These are phyloP conservation scores for Chlorokybus atmophyticus DNA, from an alignment of 139 green algal species.

Conservation along the genomic window DNA sequence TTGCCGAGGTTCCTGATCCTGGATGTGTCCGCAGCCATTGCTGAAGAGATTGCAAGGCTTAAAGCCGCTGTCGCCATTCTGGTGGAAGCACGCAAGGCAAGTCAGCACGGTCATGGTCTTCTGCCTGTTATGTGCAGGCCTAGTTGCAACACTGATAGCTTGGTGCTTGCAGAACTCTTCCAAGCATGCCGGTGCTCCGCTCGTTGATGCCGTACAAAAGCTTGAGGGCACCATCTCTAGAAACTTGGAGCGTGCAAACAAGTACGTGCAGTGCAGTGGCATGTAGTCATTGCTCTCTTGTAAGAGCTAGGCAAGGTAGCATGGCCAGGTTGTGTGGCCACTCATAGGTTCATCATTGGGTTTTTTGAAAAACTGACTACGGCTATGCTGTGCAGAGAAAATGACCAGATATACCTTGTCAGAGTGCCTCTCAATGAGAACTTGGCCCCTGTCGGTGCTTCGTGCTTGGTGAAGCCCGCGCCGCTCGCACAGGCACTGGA, in stretches of 20 bases:
- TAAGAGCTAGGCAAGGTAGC: too few species aligned
- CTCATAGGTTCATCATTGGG: too few species aligned
- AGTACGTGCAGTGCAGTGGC: conserved; percentile 4
- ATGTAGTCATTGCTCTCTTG: too few species aligned
- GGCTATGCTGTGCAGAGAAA: conserved; percentile 15
- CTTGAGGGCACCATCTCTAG: conserved; percentile 13
- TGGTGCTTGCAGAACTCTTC: too few species aligned
- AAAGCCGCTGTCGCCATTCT: conserved; percentile 14
- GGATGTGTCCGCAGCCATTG: conserved; percentile 10
- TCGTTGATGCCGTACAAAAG: conserved; percentile 21
- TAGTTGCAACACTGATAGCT: too few species aligned
- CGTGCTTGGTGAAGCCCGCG: conserved; percentile 10
- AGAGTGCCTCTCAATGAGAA: conserved; percentile 9
- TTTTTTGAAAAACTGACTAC: too few species aligned
- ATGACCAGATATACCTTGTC: conserved; percentile 27
- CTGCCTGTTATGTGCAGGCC: not conserved
- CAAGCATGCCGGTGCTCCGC: conserved; percentile 13
- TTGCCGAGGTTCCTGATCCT: too few species aligned
- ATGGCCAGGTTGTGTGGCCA: too few species aligned
- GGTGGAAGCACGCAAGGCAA: conserved; percentile 12
- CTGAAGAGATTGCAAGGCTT: conserved; percentile 26
- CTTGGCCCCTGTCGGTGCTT: conserved; percentile 7
- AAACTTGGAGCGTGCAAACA: conserved; percentile 17
- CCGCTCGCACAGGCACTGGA: conserved; percentile 10
- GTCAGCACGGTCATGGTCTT: not conserved